Evolutionary conservation across 2,329 filamentous ascomycete genomes (phyloP).

Genomic region (Paraphaeosphaeria minitans): DNA sequence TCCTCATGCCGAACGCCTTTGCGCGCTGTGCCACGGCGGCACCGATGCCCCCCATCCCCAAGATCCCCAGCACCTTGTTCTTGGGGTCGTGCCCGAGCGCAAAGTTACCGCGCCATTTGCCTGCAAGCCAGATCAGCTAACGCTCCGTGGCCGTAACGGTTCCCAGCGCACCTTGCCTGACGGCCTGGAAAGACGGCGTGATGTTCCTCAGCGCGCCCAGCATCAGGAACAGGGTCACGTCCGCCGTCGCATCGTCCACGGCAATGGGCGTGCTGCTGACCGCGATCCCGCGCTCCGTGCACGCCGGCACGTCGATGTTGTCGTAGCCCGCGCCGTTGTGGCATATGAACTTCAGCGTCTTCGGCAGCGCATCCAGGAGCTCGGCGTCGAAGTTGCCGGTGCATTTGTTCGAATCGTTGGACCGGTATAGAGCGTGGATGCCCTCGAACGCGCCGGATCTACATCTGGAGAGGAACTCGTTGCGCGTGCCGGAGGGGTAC

Average conservation of each 20-base stretch:
- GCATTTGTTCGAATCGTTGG: slow-evolving; percentile 60
- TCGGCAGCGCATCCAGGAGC: slow-evolving; percentile 49
- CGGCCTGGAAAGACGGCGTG: slow-evolving; percentile 53
- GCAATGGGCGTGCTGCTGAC: slow-evolving; percentile 56
- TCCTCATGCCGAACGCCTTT: slow-evolving; percentile 60
- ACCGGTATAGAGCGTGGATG: slow-evolving; percentile 63
- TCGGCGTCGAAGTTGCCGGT: slow-evolving; percentile 55
- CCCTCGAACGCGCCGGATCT: slow-evolving; percentile 61
- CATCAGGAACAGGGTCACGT: slow-evolving; percentile 57
- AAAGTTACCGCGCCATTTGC: slow-evolving; percentile 54
- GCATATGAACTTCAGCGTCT: slow-evolving; percentile 51
- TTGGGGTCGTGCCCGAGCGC: slow-evolving; percentile 59
- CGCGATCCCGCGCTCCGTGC: slow-evolving; percentile 53
- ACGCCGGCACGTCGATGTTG: slow-evolving; percentile 62
- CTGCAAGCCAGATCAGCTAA: slow-evolving; percentile 20
- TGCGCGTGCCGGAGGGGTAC: slow-evolving; percentile 58
- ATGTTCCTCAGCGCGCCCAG: slow-evolving; percentile 58
- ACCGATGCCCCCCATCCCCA: slow-evolving; percentile 67
- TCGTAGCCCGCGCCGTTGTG: slow-evolving; percentile 64
- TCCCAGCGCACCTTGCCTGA: slow-evolving; percentile 47
- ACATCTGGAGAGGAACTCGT: slow-evolving; percentile 62
- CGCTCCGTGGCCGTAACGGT: background rate
- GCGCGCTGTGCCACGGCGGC: slow-evolving; percentile 55
- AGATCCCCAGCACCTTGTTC: slow-evolving; percentile 60
- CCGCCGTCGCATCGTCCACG: slow-evolving; percentile 58